Percentiles rank a stretch among this genome's conserved stretches.
Evolutionary conservation across 257 asterid genomes (phyloP).

Genomic region (Solanum ahanhuiri): DNA sequence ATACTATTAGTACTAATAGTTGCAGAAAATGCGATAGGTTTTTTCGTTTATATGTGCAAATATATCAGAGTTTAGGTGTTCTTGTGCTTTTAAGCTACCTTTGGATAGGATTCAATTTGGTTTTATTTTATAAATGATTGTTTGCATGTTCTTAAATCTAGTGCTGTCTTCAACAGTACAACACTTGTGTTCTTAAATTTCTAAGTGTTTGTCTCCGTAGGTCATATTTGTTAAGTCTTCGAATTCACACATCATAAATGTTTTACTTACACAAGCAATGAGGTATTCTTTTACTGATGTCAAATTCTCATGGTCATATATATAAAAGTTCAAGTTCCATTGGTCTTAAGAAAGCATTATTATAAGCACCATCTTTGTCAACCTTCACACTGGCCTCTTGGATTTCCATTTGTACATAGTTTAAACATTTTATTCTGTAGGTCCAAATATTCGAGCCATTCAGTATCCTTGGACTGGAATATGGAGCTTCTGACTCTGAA

Average conservation of each 20-base stretch:
- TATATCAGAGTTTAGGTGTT: background rate
- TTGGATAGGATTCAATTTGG: background rate
- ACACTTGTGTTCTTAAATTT: background rate
- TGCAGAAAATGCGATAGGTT: background rate
- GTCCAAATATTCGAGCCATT: slow-evolving; percentile 83
- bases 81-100: background rate
- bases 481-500: slow-evolving; percentile 87
- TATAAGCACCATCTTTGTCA: background rate
- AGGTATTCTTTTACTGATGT: background rate
- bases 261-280: background rate
- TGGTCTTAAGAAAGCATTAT: background rate
- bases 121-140: background rate
- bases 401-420: background rate
- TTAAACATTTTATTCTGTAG: slow-evolving; percentile 21
- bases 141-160: background rate
- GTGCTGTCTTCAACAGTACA: background rate
- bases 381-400: background rate
- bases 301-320: background rate
- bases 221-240: background rate
- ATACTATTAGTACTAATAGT: background rate
- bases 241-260: background rate
- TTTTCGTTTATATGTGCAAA: background rate
- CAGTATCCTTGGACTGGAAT: slow-evolving; percentile 86
- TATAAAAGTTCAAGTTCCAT: background rate
- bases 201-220: background rate